These are phyloP conservation scores for Ganoderma meredithae DNA, from an alignment of 1,284 basidiomycete species.

Conservation along the genomic window DNA sequence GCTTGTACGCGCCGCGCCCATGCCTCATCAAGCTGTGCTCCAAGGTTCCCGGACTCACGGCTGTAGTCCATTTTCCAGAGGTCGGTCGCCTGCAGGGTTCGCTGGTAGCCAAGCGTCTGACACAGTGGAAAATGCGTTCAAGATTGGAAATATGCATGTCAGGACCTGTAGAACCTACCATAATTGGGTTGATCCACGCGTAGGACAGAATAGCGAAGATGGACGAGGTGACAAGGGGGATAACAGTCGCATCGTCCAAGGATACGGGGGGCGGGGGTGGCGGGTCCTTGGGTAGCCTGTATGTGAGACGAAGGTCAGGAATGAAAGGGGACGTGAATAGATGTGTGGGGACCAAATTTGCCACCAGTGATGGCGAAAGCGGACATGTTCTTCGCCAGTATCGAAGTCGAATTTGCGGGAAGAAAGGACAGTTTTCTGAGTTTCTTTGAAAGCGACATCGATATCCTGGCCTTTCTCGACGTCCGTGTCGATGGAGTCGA, in stretches of 20 bases:
- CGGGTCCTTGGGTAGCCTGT: slow-evolving; percentile 63
- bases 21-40: slow-evolving; percentile 55
- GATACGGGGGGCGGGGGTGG: slow-evolving; percentile 64
- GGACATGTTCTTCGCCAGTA: slow-evolving; percentile 52
- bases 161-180: slow-evolving; percentile 48
- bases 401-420: slow-evolving; percentile 51
- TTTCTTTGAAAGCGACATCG: slow-evolving; percentile 12
- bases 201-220: slow-evolving; percentile 67
- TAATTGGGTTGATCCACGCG: slow-evolving; percentile 73
- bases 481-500: slow-evolving; percentile 27
- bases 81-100: slow-evolving; percentile 77
- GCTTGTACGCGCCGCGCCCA: slow-evolving; percentile 55
- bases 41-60: slow-evolving; percentile 58
- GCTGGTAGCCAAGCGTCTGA: slow-evolving; percentile 67
- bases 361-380: slow-evolving; percentile 57
- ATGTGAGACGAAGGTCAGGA: slow-evolving; percentile 31
- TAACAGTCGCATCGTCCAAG: slow-evolving; percentile 66
- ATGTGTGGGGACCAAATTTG: slow-evolving; percentile 47
- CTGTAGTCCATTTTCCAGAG: slow-evolving; percentile 72
- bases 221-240: slow-evolving; percentile 65
- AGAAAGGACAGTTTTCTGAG: slow-evolving; percentile 12
- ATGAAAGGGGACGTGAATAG: background rate
- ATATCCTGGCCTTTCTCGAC: slow-evolving; percentile 25
- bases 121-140: background rate
- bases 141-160: background rate